Percentiles rank a stretch among this genome's conserved stretches.
phyloP scores from a whole-genome alignment of 2,329 filamentous ascomycete genomes.

The Taxawa tesnikishii region DNA sequence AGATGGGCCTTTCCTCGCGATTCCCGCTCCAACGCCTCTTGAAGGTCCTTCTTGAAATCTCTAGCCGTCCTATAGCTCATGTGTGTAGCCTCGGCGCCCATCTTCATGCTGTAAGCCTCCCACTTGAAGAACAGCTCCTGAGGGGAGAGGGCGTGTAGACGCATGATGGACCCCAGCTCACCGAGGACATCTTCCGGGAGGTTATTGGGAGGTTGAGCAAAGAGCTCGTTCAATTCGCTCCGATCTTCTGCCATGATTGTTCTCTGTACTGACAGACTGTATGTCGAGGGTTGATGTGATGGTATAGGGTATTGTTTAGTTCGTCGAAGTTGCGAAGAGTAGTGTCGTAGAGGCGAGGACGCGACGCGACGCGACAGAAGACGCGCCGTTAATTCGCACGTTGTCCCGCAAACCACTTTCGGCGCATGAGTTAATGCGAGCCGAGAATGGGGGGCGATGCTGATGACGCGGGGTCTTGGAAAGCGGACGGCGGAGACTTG shows the following conservation, averaged over 20 bases:
- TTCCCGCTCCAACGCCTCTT: slow-evolving; percentile 70
- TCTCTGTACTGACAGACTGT: no score
- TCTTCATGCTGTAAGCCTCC: slow-evolving; percentile 95
- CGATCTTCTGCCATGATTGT: slow-evolving; percentile 32
- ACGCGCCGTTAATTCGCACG: no score
- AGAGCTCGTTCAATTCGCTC: slow-evolving; percentile 46
- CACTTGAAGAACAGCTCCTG: slow-evolving; percentile 97
- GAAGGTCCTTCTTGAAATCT: slow-evolving; percentile 75
- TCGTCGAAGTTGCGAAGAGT: background rate
- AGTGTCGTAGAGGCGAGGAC: slow-evolving; percentile 11
- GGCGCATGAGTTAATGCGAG: no score
- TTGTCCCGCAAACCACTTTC: no score
- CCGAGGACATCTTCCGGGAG: slow-evolving; percentile 66
- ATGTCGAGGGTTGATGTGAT: background rate
- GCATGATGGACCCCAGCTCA: slow-evolving; percentile 77
- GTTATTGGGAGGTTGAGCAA: slow-evolving; percentile 34
- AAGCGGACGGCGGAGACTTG: no score
- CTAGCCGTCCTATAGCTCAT: slow-evolving; percentile 59
- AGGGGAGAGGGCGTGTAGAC: slow-evolving; percentile 64
- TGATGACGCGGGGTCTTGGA: no score
- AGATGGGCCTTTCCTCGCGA: slow-evolving; percentile 52
- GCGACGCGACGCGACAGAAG: slow-evolving; percentile 14
- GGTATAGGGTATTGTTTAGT: background rate
- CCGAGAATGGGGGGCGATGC: no score
- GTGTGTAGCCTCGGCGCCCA: slow-evolving; percentile 68